Conservation (phyloP, 2,329 filamentous ascomycete genomes). For the Colletotrichum sp. region DNA sequence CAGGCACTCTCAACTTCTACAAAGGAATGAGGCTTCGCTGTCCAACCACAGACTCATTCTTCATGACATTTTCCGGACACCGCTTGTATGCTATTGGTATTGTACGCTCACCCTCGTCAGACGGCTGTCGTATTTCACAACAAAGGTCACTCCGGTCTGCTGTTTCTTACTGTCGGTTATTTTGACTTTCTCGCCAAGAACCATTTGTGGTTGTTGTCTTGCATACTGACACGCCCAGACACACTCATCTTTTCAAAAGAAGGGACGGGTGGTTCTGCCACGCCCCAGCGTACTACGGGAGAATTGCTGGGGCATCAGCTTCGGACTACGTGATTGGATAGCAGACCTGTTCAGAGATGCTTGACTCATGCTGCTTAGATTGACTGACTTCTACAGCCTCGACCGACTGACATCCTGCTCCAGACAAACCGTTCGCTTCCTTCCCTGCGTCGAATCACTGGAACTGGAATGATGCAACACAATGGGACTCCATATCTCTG, state of each 20-base stretch:
- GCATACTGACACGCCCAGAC: neutral
- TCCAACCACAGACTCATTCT: neutral
- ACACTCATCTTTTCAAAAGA: neutral
- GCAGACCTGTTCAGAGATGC: neutral
- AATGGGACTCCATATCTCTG: neutral
- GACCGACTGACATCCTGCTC: neutral
- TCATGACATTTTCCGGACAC: neutral
- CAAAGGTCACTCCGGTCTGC: neutral
- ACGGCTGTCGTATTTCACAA: neutral
- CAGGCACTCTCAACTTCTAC: neutral
- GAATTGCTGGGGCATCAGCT: neutral
- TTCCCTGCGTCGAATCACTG: neutral
- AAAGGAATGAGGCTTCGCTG: neutral
- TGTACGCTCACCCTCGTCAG: neutral
- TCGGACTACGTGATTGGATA: neutral
- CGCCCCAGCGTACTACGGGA: neutral
- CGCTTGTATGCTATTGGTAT: neutral
- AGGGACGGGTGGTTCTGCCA: neutral
- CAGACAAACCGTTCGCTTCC: neutral
- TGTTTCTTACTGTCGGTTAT: neutral
- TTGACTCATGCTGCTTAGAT: neutral
- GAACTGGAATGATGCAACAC: neutral
- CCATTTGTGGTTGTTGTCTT: neutral
- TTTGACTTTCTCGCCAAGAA: neutral
- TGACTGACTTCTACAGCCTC: neutral